Conservation (phyloP, 352 stramenopile genomes). For the Globisporangium acanthophoron region DNA sequence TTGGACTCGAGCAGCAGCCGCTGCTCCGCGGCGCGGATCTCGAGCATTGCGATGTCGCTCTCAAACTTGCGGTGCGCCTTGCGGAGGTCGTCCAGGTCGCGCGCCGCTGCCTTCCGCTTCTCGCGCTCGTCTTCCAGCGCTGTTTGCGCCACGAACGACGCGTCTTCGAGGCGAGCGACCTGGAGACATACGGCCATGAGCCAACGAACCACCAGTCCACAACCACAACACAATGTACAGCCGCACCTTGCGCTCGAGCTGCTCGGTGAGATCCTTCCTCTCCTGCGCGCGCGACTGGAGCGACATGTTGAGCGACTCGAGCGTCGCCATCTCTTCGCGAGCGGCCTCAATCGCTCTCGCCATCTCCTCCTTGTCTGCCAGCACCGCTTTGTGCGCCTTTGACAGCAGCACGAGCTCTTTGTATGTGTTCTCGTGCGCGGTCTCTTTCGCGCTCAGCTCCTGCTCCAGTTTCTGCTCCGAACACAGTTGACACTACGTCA, state of each 20-base stretch:
- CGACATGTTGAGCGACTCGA: conserved; percentile 55
- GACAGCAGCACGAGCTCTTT: conserved; percentile 75
- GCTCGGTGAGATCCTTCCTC: conserved; percentile 53
- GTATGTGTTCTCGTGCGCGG: conserved; percentile 62
- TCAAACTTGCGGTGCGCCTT: conserved; percentile 67
- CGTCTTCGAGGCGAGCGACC: conserved; percentile 51
- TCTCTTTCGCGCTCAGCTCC: conserved; percentile 50
- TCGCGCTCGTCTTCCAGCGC: conserved; percentile 61
- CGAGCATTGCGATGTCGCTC: conserved; percentile 53
- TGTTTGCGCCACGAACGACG: conserved; percentile 30
- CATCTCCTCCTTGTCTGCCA: conserved; percentile 51
- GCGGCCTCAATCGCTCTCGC: conserved; percentile 40
- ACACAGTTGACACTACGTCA: not conserved
- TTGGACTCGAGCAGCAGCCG: conserved; percentile 50
- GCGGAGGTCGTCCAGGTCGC: conserved; percentile 58
- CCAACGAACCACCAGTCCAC: not conserved
- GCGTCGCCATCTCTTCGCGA: conserved; percentile 38
- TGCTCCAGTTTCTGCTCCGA: conserved; percentile 40
- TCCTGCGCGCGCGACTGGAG: conserved; percentile 56
- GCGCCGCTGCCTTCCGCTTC: conserved; percentile 30
- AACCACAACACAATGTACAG: not conserved
- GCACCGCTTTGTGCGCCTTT: conserved; percentile 69
- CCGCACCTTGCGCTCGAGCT: conserved; percentile 61
- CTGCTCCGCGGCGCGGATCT: conserved; percentile 58
- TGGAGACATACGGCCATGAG: conserved; percentile 14